phyloP scores from a whole-genome alignment of 1,284 basidiomycete genomes.

The Tetrapyrgos nigripes region DNA sequence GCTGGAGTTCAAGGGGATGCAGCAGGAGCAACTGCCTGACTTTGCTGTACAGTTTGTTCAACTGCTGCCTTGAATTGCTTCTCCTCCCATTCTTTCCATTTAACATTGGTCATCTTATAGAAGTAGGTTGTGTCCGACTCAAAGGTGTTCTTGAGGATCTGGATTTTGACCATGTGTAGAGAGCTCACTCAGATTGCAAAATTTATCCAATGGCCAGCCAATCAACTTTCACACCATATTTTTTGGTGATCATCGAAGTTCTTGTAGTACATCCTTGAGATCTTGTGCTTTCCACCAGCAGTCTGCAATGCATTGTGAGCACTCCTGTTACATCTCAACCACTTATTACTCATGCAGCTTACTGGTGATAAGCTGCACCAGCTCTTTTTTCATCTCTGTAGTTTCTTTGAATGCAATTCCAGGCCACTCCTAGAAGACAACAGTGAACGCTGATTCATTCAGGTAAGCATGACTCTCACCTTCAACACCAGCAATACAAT shows the following conservation, averaged over 20 bases:
- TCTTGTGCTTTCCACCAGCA: constrained; percentile 18
- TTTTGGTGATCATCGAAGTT: no score
- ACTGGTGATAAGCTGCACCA: neutral
- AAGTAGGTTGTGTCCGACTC: neutral
- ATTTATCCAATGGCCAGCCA: no score
- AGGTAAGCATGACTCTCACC: no score
- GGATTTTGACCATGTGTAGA: constrained; percentile 22
- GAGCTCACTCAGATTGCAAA: constrained; percentile 24
- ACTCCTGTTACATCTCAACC: neutral
- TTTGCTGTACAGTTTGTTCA: neutral
- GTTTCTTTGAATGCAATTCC: neutral
- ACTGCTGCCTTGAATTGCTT: neutral
- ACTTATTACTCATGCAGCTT: neutral
- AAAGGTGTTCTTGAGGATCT: neutral
- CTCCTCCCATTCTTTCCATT: neutral
- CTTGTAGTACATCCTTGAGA: no score
- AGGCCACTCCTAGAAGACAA: no score
- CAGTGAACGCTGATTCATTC: no score
- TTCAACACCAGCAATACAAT: constrained; percentile 15
- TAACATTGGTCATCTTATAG: neutral
- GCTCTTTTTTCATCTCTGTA: constrained; percentile 5
- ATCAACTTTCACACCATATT: no score
- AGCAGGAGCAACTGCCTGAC: no score
- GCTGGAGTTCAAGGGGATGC: no score
- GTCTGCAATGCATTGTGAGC: neutral